phyloP scores from a whole-genome alignment of 129 eudicot genomes.

The Flaveria sonorensis region DNA sequence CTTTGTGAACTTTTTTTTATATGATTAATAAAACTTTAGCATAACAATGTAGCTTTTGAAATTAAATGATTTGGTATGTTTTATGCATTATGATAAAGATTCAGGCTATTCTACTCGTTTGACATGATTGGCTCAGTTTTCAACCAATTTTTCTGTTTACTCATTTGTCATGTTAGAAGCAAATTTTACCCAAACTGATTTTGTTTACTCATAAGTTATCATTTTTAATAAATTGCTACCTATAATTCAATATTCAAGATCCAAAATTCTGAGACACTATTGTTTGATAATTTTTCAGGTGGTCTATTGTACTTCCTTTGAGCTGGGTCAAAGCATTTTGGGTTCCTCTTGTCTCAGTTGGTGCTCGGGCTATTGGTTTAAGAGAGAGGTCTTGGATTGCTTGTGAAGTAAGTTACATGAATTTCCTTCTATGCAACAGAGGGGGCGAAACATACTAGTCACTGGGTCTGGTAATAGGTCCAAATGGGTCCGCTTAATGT shows the following conservation, averaged over 20 bases:
- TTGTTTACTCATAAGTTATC: neutral
- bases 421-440: neutral
- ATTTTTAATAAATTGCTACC: neutral
- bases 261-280: slow-evolving; percentile 15
- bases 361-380: slow-evolving; percentile 83
- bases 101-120: neutral
- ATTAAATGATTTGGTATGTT: neutral
- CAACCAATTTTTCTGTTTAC: neutral
- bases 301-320: slow-evolving; percentile 80
- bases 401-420: slow-evolving; percentile 60
- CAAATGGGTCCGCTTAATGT: neutral
- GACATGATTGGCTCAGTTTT: neutral
- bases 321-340: slow-evolving; percentile 93
- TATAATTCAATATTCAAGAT: neutral
- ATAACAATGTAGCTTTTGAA: neutral
- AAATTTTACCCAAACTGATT: neutral
- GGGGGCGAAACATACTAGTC: neutral
- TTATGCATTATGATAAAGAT: neutral
- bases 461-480: neutral
- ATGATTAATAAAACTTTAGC: neutral
- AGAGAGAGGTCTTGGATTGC: slow-evolving; percentile 95
- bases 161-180: neutral
- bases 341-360: slow-evolving; percentile 66
- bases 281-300: slow-evolving; percentile 44
- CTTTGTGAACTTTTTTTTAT: neutral